Evolutionary conservation across 208 protist species (phyloP).

Genomic region (Leishmania major): DNA sequence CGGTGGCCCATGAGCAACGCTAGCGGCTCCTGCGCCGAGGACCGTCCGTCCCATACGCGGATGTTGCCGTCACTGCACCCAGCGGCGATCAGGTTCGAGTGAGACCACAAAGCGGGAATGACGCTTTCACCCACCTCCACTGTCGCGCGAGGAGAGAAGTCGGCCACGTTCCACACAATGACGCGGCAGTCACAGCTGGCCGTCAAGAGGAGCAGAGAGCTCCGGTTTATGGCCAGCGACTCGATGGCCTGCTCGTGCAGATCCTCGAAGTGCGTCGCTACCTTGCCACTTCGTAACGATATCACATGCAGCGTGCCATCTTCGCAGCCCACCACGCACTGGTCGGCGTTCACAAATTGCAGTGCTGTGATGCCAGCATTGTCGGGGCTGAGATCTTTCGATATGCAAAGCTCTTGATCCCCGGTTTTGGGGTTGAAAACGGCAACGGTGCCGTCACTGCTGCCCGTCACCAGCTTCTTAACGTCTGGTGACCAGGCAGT

Average conservation of each 20-base stretch:
- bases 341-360: slow-evolving; percentile 73
- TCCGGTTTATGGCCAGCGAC: slow-evolving; percentile 53
- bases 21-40: slow-evolving; percentile 52
- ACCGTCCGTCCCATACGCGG: slow-evolving; percentile 84
- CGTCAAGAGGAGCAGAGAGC: slow-evolving; percentile 63
- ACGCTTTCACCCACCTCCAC: slow-evolving; percentile 80
- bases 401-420: slow-evolving; percentile 54
- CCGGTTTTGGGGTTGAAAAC: slow-evolving; percentile 94
- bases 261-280: slow-evolving; percentile 61
- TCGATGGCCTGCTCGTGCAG: slow-evolving; percentile 87
- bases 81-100: slow-evolving; percentile 47
- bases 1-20: slow-evolving; percentile 71
- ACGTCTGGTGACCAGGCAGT: slow-evolving; percentile 85
- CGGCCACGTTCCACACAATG: slow-evolving; percentile 73
- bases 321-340: slow-evolving; percentile 83
- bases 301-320: slow-evolving; percentile 86
- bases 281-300: slow-evolving; percentile 68
- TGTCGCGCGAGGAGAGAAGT: slow-evolving; percentile 60
- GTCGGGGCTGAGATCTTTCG: slow-evolving; percentile 78
- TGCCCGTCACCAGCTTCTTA: slow-evolving; percentile 91
- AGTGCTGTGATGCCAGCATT: slow-evolving; percentile 68
- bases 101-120: slow-evolving; percentile 72
- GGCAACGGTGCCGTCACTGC: slow-evolving; percentile 88
- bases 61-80: slow-evolving; percentile 86
- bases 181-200: slow-evolving; percentile 82